phyloP scores from a whole-genome alignment of 805 yeast genomes.

The Hyphopichia homilentoma region DNA sequence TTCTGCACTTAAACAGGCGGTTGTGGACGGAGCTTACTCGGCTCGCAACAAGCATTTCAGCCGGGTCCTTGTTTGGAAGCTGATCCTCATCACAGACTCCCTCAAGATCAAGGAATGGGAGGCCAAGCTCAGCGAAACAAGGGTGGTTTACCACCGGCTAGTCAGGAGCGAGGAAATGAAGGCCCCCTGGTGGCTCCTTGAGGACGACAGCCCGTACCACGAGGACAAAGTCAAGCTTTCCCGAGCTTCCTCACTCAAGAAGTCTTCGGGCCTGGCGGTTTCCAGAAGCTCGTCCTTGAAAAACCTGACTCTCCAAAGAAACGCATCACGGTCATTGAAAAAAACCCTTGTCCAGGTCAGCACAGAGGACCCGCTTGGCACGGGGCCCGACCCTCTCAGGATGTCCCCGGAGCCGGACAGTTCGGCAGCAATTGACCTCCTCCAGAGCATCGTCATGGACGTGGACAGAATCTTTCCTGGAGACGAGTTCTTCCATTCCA shows the following conservation, averaged over 20 bases:
- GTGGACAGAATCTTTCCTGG: constrained; percentile 53
- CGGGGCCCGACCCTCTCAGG: constrained; percentile 4
- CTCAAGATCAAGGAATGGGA: constrained; percentile 34
- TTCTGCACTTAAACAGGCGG: constrained; percentile 20
- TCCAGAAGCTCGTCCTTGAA: neutral
- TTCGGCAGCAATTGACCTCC: constrained; percentile 26
- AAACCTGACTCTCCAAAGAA: constrained; percentile 2
- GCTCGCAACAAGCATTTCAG: constrained; percentile 18
- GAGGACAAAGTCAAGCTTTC: constrained; percentile 11
- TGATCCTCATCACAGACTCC: constrained; percentile 31
- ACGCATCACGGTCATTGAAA: constrained; percentile 1
- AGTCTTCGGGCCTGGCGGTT: no score
- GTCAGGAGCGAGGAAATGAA: constrained; percentile 23
- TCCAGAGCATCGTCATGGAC: constrained; percentile 45
- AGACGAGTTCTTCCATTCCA: constrained; percentile 26
- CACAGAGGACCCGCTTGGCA: constrained; percentile 16
- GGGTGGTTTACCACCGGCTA: constrained; percentile 35
- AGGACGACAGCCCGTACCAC: constrained; percentile 25
- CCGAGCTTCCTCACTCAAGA: constrained; percentile 7
- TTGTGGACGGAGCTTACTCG: constrained; percentile 26
- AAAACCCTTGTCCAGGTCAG: constrained; percentile 9
- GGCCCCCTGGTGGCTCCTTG: constrained; percentile 36
- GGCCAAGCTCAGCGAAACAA: constrained; percentile 19
- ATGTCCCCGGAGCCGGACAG: constrained; percentile 2
- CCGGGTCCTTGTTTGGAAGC: constrained; percentile 37